Conservation (phyloP, 306 rosid genomes). For the Acmispon strigosus region DNA sequence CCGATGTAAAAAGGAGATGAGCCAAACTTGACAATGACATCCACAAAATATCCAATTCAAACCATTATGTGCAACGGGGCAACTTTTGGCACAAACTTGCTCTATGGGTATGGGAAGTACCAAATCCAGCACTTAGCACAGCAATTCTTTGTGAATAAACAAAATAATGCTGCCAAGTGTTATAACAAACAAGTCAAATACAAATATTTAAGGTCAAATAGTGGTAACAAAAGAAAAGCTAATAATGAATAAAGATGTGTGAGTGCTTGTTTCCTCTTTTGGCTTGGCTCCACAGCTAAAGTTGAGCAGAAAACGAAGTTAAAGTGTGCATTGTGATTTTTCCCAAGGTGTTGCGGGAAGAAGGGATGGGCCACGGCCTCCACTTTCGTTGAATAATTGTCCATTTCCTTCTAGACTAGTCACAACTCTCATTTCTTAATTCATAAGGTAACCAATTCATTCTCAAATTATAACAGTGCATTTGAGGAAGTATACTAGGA, state of each 20-base stretch:
- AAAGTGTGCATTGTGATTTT: constrained; percentile 15
- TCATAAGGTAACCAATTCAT: not conserved
- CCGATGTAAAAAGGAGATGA: too few species aligned
- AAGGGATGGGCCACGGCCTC: constrained; percentile 22
- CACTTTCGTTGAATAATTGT: constrained; percentile 28
- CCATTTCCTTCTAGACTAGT: not conserved
- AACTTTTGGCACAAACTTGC: not conserved
- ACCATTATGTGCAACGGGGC: not conserved
- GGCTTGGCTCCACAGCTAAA: constrained; percentile 32
- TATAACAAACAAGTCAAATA: constrained; percentile 1
- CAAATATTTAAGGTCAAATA: not conserved
- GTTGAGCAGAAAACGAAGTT: not conserved
- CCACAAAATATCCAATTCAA: constrained; percentile 11
- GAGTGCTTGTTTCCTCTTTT: constrained; percentile 12
- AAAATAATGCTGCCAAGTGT: not conserved
- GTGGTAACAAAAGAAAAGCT: not conserved
- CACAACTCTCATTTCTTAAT: constrained; percentile 21
- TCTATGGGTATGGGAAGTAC: not conserved
- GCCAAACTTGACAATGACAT: not conserved
- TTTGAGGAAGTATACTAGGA: too few species aligned
- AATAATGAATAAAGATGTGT: not conserved
- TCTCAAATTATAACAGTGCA: not conserved
- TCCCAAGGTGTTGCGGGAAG: not conserved
- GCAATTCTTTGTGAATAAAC: not conserved
- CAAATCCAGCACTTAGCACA: not conserved